Evolutionary conservation across 1,284 basidiomycete genomes (phyloP).

Genomic region (Apiotrichum montevideense): DNA sequence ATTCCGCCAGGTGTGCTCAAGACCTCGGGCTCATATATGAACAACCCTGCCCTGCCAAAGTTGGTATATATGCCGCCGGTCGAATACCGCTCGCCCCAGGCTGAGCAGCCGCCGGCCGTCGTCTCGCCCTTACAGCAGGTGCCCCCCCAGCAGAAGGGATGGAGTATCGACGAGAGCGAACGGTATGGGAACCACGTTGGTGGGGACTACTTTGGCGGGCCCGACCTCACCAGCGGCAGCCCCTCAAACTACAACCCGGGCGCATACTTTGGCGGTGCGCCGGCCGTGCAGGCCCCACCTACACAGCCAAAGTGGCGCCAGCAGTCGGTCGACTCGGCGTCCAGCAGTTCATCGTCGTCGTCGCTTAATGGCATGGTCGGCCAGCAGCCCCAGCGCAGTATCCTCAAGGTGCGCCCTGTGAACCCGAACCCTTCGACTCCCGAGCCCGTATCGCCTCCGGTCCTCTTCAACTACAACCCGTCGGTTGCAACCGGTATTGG

Average conservation of each 20-base stretch:
- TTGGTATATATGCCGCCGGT: conserved; percentile 68
- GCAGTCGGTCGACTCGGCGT: conserved; percentile 23
- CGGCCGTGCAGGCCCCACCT: conserved; percentile 36
- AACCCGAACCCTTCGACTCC: conserved; percentile 3
- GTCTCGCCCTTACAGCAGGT: conserved; percentile 30
- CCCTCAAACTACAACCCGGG: background rate
- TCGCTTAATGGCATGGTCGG: conserved; percentile 25
- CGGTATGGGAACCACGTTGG: conserved; percentile 50
- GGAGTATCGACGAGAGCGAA: conserved; percentile 22
- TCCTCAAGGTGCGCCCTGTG: conserved; percentile 40
- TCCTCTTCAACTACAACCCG: conserved; percentile 46
- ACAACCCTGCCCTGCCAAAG: conserved; percentile 47
- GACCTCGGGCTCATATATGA: conserved; percentile 49
- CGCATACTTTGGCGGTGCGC: conserved; percentile 17
- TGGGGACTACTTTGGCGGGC: conserved; percentile 60
- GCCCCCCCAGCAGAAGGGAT: conserved; percentile 35
- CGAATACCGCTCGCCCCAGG: conserved; percentile 38
- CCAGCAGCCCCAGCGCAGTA: conserved; percentile 31
- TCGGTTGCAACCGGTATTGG: conserved; percentile 47
- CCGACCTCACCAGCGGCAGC: conserved; percentile 46
- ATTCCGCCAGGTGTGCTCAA: conserved; percentile 92
- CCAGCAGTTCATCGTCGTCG: conserved; percentile 22
- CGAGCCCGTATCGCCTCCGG: conserved; percentile 25
- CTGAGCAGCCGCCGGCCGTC: conserved; percentile 5
- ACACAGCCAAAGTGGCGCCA: conserved; percentile 44